A percentile compares a stretch with the other conserved stretches of the same genome.
phyloP scores from a whole-genome alignment of 495 filamentous ascomycete species.

The Margaritispora aquatica region DNA sequence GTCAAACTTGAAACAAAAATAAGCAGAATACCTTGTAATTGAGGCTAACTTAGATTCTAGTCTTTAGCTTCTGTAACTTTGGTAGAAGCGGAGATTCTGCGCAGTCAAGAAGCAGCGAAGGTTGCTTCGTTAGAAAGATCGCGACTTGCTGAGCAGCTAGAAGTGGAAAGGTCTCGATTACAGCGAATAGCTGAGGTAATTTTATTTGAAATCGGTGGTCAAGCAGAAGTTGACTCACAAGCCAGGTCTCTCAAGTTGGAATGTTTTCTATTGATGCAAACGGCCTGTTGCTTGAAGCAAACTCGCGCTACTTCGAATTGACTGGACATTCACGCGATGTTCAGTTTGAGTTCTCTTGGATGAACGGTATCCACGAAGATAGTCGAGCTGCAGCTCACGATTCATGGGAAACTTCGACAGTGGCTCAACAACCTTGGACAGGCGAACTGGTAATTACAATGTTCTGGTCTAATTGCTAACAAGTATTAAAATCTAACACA shows the following conservation, averaged over 20 bases:
- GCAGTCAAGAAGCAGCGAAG: constrained; percentile 11
- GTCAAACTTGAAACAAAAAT: no score
- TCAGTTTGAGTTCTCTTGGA: constrained; percentile 18
- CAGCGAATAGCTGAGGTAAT: constrained; percentile 16
- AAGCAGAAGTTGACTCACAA: background rate
- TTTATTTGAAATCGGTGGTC: background rate
- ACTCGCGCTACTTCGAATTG: constrained; percentile 16
- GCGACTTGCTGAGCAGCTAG: constrained; percentile 15
- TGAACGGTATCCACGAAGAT: constrained; percentile 10
- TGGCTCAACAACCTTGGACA: constrained; percentile 11
- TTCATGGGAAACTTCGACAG: constrained; percentile 17
- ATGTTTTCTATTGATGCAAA: constrained; percentile 16
- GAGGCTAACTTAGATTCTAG: no score
- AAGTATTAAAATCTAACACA: background rate
- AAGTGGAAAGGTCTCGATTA: constrained; percentile 10
- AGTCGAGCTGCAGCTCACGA: constrained; percentile 1
- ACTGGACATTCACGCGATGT: constrained; percentile 26
- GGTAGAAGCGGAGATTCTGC: constrained; percentile 16
- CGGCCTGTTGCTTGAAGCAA: constrained; percentile 14
- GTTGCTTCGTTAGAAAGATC: constrained; percentile 10
- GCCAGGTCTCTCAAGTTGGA: constrained; percentile 10
- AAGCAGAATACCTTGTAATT: no score
- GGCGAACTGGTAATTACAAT: constrained; percentile 2
- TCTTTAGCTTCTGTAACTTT: constrained; percentile 16
- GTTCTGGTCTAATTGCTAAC: background rate